Evolutionary conservation across 2,329 filamentous ascomycete species (phyloP), one percentile per base, ranked within the genome.

Genomic region (Trichoderma brevicompactum): DNA sequence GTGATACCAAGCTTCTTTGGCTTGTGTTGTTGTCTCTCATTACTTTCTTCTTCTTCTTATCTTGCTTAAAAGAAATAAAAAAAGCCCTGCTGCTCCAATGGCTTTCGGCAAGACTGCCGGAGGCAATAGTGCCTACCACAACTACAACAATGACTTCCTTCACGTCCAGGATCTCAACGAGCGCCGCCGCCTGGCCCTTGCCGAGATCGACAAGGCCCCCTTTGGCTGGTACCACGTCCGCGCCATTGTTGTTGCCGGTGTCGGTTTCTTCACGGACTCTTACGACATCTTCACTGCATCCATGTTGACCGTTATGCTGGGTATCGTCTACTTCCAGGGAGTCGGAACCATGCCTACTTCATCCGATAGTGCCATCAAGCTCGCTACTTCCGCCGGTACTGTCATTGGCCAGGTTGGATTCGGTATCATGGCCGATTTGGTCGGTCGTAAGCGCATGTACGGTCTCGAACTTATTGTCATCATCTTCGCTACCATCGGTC

Each of bases 241-340:
- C 46, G 89, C 91, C 65, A 85, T 91, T 62, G 79, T 91, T 8
- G 91, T 94, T 28, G 91, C 91, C 36, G 92, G 92, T 72, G 89
- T 94, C 68, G 92, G 92, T 71, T 95, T 96, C 86, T 95, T 95
- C 79, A 94, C 92, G 15, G 92, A 94, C 74, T 90, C 90, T 3
- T 94, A 94, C 78, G 89, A 91, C 74, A 92, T 93, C 79, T 95
- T 95, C 77, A 88, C 89, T 73, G 89, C 90, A 70, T 89, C 88
- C 69, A 81, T 92, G 73, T 81, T 90, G 68, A 91, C 89, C 34
- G 83, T 85, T 68, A 92, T 94, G 89, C 76, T 94, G 58, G 92
- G 91, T 48, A 87, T 94, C 55, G 91, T 93, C 69, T 94, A 90
- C 81, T 93, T 85, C 75, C 84, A 84, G 53, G 75, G 77, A 64